Evolutionary conservation across 495 filamentous ascomycete species (phyloP).

Genomic region (Neurospora sp.): DNA sequence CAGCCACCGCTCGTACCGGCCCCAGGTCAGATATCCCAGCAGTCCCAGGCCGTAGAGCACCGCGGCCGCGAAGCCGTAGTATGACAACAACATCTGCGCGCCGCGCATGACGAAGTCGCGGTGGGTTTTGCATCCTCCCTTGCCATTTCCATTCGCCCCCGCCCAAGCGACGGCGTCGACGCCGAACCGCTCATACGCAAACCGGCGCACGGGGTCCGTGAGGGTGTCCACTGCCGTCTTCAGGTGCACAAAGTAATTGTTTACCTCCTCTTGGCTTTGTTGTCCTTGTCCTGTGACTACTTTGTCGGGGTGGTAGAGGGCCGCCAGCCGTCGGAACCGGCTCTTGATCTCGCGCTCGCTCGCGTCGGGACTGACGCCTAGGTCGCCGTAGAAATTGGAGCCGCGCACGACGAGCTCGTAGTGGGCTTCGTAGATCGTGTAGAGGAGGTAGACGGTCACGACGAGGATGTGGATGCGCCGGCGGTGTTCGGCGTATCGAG

Average conservation of each 20-base stretch:
- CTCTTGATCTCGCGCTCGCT: conserved; percentile 70
- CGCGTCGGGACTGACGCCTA: conserved; percentile 56
- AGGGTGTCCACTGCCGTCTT: conserved; percentile 79
- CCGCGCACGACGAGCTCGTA: conserved; percentile 58
- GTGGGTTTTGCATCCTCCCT: conserved; percentile 45
- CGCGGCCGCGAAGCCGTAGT: conserved; percentile 54
- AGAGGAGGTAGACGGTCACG: conserved; percentile 72
- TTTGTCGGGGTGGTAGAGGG: conserved; percentile 87
- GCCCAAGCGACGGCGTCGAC: conserved; percentile 48
- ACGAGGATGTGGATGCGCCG: conserved; percentile 74
- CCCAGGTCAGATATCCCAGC: conserved; percentile 74
- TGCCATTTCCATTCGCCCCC: conserved; percentile 18
- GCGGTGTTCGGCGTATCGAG: conserved; percentile 59
- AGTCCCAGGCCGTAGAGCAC: conserved; percentile 59
- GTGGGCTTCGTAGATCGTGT: conserved; percentile 91
- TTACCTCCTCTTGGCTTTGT: conserved; percentile 17
- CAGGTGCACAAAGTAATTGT: conserved; percentile 65
- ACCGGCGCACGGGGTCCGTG: conserved; percentile 64
- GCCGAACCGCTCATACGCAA: conserved; percentile 91
- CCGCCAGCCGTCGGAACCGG: conserved; percentile 75
- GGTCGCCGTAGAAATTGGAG: conserved; percentile 61
- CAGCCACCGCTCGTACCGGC: conserved; percentile 83
- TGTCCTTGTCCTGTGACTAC: conserved; percentile 25
- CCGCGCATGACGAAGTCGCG: conserved; percentile 65
- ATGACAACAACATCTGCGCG: conserved; percentile 42